Percentiles rank a stretch among this genome's conserved stretches.
phyloP scores from a whole-genome alignment of 2,329 filamentous ascomycete genomes.

The Cladobotryum protrusum region DNA sequence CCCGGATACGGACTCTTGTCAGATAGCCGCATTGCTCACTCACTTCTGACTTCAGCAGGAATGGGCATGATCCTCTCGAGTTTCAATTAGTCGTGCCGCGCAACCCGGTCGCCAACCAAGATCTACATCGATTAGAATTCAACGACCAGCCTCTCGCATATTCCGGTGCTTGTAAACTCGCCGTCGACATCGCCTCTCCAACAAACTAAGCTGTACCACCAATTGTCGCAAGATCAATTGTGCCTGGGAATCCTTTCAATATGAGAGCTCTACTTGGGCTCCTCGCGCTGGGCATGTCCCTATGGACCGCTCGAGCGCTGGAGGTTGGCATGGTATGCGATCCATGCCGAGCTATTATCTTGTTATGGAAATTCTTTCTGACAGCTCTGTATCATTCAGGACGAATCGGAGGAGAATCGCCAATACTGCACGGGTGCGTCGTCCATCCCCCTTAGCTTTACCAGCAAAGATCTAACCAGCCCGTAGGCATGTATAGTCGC shows the following conservation, averaged over 20 bases:
- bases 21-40: not conserved
- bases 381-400: slow-evolving; percentile 40
- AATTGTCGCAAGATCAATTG: not conserved
- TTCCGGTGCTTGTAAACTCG: not conserved
- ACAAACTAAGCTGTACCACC: not conserved
- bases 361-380: slow-evolving; percentile 14
- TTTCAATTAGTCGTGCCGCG: slow-evolving; percentile 1
- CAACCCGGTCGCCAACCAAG: slow-evolving; percentile 3
- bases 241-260: slow-evolving; percentile 16
- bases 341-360: not conserved
- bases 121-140: not conserved
- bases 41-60: not conserved
- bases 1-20: no score
- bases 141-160: not conserved
- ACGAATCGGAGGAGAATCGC: slow-evolving; percentile 67
- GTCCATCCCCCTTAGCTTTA: not conserved
- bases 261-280: slow-evolving; percentile 52
- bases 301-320: slow-evolving; percentile 48
- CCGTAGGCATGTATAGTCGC: slow-evolving; percentile 81
- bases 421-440: slow-evolving; percentile 67
- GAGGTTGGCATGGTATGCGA: slow-evolving; percentile 51
- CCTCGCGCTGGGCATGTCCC: slow-evolving; percentile 47
- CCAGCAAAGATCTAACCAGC: slow-evolving; percentile 9
- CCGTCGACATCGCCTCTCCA: not conserved
- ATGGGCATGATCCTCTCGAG: not conserved